These are phyloP conservation scores for Vigna angularis DNA, from an alignment of 306 rosid species.

Conservation along the genomic window DNA sequence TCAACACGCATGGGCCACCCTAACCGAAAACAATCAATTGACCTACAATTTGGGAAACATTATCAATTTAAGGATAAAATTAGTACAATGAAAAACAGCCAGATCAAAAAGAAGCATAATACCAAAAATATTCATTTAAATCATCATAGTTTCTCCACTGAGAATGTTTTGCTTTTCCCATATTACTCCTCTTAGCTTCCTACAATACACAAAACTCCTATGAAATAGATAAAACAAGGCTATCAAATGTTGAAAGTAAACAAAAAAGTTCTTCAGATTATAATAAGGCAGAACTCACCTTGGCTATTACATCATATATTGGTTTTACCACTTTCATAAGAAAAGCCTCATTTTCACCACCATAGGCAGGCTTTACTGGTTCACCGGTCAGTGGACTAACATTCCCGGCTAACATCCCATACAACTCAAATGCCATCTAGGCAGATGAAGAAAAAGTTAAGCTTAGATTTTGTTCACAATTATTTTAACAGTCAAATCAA, in stretches of 20 bases:
- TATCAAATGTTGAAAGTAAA: slow-evolving; percentile 31
- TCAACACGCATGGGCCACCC: slow-evolving; percentile 96
- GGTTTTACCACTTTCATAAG: slow-evolving; percentile 85
- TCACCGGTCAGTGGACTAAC: slow-evolving; percentile 92
- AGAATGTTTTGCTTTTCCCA: slow-evolving; percentile 87
- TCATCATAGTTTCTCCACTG: slow-evolving; percentile 99
- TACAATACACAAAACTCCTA: slow-evolving; percentile 39
- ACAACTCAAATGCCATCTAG: slow-evolving; percentile 97
- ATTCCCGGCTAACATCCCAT: slow-evolving; percentile 90
- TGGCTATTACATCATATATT: slow-evolving; percentile 77
- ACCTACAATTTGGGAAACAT: slow-evolving; percentile 62
- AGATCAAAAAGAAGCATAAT: slow-evolving; percentile 37
- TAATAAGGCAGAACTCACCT: slow-evolving; percentile 53
- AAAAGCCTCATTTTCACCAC: slow-evolving; percentile 85
- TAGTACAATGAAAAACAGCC: slow-evolving; percentile 10
- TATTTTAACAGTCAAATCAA: slow-evolving; percentile 35
- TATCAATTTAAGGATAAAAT: slow-evolving; percentile 38
- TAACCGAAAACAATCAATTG: slow-evolving; percentile 79
- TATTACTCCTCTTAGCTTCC: slow-evolving; percentile 75
- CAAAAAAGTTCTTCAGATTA: slow-evolving; percentile 17
- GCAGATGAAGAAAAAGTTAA: slow-evolving; percentile 36
- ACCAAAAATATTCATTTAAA: slow-evolving; percentile 95
- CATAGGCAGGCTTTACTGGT: slow-evolving; percentile 90
- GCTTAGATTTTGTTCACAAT: slow-evolving; percentile 25
- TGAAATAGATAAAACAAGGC: slow-evolving; percentile 29